A percentile compares a stretch with the other conserved stretches of the same genome.
These are phyloP conservation scores for Raddia distichophylla DNA, from an alignment of 176 grass and related monocot species.

Conservation along the genomic window DNA sequence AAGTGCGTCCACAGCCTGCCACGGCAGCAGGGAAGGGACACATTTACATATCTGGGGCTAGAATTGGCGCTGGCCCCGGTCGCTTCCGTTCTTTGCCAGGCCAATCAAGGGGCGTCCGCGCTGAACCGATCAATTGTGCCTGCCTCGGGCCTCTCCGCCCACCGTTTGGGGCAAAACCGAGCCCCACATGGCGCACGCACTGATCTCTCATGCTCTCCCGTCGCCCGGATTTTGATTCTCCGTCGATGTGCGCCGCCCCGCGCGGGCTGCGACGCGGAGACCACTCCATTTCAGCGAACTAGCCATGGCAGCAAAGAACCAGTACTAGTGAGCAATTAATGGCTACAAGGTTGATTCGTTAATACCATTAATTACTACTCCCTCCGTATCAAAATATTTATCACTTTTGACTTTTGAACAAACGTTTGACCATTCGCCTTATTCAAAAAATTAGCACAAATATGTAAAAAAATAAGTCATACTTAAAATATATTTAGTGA, in stretches of 20 bases:
- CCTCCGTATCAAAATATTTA: too few species aligned
- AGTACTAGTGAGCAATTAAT: neutral
- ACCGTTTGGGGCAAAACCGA: conserved; percentile 14
- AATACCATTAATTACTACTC: too few species aligned
- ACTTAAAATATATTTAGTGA: too few species aligned
- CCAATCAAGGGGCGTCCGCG: neutral
- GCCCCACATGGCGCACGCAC: neutral
- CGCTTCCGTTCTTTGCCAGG: neutral
- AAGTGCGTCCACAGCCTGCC: neutral
- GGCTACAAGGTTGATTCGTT: neutral
- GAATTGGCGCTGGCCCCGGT: neutral
- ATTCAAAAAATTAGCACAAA: too few species aligned
- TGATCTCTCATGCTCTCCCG: neutral
- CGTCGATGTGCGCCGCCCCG: neutral
- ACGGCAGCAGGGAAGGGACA: neutral
- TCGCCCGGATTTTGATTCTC: neutral
- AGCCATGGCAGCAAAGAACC: neutral
- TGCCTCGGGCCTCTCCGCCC: neutral
- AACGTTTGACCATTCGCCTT: too few species aligned
- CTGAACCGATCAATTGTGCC: conserved; percentile 3
- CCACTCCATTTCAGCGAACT: neutral
- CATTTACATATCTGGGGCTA: neutral
- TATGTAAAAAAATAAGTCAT: too few species aligned
- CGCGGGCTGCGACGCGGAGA: neutral
- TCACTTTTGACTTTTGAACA: too few species aligned